Percentiles rank a stretch among this genome's conserved stretches.
phyloP scores from a whole-genome alignment of 2,329 filamentous ascomycete genomes.

The Penicillium sp. region DNA sequence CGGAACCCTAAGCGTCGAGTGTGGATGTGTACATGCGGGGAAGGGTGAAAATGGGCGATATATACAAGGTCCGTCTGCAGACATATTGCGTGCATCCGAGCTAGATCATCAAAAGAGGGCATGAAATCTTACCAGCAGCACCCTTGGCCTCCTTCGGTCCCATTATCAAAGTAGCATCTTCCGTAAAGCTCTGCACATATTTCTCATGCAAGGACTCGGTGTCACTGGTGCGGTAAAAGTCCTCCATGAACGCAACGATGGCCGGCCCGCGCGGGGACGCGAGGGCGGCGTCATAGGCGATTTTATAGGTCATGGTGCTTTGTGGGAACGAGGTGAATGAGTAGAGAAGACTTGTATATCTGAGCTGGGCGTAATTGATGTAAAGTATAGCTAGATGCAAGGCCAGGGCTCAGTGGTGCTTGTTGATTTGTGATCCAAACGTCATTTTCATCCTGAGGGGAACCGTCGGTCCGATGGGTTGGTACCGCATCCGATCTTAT shows the following conservation, averaged over 20 bases:
- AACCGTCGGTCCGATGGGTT: constrained; percentile 15
- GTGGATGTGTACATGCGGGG: background rate
- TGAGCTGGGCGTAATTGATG: background rate
- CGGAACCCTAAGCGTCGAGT: background rate
- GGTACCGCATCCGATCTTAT: constrained; percentile 24
- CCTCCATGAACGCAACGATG: constrained; percentile 36
- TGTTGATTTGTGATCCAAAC: constrained; percentile 1
- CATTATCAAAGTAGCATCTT: constrained; percentile 42
- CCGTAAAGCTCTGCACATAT: constrained; percentile 38
- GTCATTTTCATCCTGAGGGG: constrained; percentile 16
- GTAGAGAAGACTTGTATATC: background rate
- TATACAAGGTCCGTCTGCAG: background rate
- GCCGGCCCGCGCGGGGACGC: constrained; percentile 27
- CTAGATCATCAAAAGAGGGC: background rate
- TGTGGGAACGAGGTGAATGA: background rate
- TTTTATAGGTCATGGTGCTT: constrained; percentile 36
- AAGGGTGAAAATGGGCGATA: background rate
- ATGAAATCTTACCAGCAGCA: constrained; percentile 28
- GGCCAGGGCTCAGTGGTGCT: background rate
- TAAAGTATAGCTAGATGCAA: background rate
- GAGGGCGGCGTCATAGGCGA: constrained; percentile 28
- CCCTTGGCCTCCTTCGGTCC: constrained; percentile 38
- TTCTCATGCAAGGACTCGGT: constrained; percentile 36
- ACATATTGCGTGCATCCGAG: background rate
- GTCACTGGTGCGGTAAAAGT: constrained; percentile 41